Evolutionary conservation across 116 monocot genomes (phyloP).

Genomic region (Thalassia testudinum): DNA sequence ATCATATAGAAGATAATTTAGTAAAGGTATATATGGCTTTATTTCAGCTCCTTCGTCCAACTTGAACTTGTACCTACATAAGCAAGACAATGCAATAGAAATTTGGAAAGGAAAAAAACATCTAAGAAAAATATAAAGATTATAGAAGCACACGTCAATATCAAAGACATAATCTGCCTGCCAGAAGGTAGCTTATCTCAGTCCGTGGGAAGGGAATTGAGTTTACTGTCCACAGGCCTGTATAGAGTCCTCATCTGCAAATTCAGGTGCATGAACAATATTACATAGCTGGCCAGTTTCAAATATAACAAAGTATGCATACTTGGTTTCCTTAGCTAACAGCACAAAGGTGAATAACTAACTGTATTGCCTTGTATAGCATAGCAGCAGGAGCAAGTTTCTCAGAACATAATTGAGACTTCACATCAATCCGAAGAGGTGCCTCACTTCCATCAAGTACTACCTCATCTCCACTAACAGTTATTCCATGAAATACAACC

Average conservation of each 20-base stretch:
- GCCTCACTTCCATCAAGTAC: conserved; percentile 88
- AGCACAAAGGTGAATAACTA: neutral
- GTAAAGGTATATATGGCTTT: conserved; percentile 56
- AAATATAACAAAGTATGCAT: neutral
- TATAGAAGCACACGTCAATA: conserved; percentile 34
- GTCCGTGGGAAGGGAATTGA: conserved; percentile 35
- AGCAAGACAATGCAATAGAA: neutral
- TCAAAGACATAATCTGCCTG: conserved; percentile 65
- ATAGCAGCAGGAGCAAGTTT: conserved; percentile 64
- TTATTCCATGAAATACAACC: conserved; percentile 87
- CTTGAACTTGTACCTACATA: conserved; percentile 83
- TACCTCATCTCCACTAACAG: conserved; percentile 24
- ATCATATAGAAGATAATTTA: conserved; percentile 86
- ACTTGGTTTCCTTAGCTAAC: neutral
- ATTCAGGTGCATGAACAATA: neutral
- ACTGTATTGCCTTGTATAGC: conserved; percentile 45
- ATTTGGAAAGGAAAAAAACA: neutral
- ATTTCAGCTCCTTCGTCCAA: conserved; percentile 84
- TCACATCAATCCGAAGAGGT: conserved; percentile 49
- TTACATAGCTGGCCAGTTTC: neutral
- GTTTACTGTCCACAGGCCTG: conserved; percentile 50
- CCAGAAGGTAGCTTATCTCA: conserved; percentile 86
- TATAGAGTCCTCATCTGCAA: conserved; percentile 70
- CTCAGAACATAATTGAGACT: conserved; percentile 64
- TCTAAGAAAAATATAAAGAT: neutral